Evolutionary conservation across 192 early-diverging fungal species (phyloP).

Genomic region (Rhizophagus prolifer): DNA sequence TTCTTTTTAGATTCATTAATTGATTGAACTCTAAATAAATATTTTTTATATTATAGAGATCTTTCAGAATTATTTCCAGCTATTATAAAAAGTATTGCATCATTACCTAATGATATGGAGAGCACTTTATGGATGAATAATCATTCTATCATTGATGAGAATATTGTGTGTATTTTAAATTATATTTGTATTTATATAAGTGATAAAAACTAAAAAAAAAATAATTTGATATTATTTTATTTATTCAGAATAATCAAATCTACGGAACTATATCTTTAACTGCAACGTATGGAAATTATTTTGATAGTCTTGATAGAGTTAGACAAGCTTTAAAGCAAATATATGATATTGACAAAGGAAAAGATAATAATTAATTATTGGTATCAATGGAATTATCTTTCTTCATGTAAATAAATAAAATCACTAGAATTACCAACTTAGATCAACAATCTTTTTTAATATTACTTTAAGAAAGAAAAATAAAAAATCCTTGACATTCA

Average conservation of each 20-base stretch:
- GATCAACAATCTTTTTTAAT: no score
- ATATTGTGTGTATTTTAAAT: neutral
- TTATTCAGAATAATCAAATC: conserved; percentile 7
- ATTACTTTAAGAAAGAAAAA: no score
- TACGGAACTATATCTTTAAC: neutral
- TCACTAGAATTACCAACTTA: no score
- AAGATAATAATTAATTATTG: neutral
- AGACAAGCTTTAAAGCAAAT: conserved; percentile 22
- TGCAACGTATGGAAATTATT: conserved; percentile 31
- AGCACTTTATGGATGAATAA: conserved; percentile 5
- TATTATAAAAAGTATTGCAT: conserved; percentile 18
- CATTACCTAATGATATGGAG: conserved; percentile 13
- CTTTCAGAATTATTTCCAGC: conserved; percentile 8
- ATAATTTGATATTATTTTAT: neutral
- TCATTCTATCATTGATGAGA: neutral
- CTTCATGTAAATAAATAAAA: no score
- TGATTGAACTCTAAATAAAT: neutral
- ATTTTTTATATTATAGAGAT: neutral
- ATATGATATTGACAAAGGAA: neutral
- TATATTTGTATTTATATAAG: no score
- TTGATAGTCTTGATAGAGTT: conserved; percentile 22
- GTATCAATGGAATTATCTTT: no score
- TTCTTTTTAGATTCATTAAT: neutral
- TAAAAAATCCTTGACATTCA: no score
- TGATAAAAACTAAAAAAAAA: neutral